Percentiles rank a stretch among this genome's conserved stretches.
Evolutionary conservation across 768 basidiomycete species (phyloP).

Genomic region (Pulveroboletus sp.): DNA sequence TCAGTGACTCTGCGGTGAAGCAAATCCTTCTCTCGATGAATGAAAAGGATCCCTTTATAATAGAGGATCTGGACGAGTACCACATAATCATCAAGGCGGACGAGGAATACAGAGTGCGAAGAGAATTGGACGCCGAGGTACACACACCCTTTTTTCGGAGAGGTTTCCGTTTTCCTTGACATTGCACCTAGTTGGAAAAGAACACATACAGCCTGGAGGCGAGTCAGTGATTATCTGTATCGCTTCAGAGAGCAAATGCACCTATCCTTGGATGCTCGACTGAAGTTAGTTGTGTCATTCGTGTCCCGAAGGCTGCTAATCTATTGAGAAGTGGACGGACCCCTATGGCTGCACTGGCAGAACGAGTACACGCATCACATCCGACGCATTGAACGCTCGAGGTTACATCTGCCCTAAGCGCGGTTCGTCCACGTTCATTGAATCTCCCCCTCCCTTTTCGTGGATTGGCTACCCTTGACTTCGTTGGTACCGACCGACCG

Average conservation of each 20-base stretch:
- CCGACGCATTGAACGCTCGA: too few relatives aligned
- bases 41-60: conserved; percentile 76
- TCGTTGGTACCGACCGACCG: too few relatives aligned
- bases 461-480: too few relatives aligned
- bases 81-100: conserved; percentile 84
- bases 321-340: too few relatives aligned
- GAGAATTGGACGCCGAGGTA: conserved; percentile 76
- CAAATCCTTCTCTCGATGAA: conserved; percentile 83
- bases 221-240: conserved; percentile 8
- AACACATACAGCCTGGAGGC: conserved; percentile 77
- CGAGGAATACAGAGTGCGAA: conserved; percentile 69
- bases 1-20: conserved; percentile 85
- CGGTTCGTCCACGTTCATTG: too few relatives aligned
- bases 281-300: too few relatives aligned
- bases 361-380: too few relatives aligned
- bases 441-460: too few relatives aligned
- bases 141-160: not conserved
- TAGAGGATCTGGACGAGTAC: conserved; percentile 83
- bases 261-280: not conserved
- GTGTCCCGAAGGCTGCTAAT: not conserved
- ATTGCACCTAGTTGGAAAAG: conserved; percentile 63
- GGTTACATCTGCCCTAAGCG: too few relatives aligned
- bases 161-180: not conserved
- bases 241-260: not conserved
- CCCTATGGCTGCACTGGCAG: too few relatives aligned